Evolutionary conservation across 441 rosid genomes (phyloP).

Genomic region (Pelargonium australe): DNA sequence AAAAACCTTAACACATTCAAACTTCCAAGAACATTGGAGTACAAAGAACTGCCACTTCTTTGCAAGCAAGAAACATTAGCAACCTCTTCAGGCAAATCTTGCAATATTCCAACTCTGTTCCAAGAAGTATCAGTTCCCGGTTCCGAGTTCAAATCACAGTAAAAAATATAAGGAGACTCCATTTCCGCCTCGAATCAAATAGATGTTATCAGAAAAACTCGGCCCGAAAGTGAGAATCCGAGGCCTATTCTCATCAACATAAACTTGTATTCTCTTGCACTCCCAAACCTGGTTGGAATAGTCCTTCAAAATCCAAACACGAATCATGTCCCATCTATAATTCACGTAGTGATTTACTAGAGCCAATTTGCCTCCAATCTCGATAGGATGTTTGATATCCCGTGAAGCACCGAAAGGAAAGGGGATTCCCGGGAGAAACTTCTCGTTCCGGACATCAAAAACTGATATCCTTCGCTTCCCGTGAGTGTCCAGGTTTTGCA

Average conservation of each 20-base stretch:
- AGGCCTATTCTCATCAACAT: neutral
- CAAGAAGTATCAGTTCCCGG: neutral
- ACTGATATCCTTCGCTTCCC: neutral
- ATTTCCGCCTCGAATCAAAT: neutral
- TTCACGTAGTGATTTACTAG: neutral
- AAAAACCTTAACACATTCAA: neutral
- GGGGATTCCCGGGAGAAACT: neutral
- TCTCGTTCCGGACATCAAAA: neutral
- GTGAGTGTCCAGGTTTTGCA: neutral
- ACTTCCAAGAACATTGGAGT: neutral
- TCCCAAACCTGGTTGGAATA: neutral
- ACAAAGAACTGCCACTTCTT: neutral
- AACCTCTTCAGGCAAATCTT: neutral
- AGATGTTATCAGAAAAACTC: neutral
- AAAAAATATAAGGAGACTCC: neutral
- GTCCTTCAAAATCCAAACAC: neutral
- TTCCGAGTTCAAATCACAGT: neutral
- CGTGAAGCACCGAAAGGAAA: neutral
- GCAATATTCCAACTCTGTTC: too few relatives aligned
- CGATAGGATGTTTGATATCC: neutral
- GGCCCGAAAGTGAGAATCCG: neutral
- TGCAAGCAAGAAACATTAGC: neutral
- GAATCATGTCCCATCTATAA: neutral
- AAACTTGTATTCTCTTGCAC: neutral
- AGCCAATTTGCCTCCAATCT: neutral